A percentile compares a stretch with the other conserved stretches of the same genome.
Conservation (phyloP, 129 eudicot genomes). For the Pseudognaphalium luteoalbum region DNA sequence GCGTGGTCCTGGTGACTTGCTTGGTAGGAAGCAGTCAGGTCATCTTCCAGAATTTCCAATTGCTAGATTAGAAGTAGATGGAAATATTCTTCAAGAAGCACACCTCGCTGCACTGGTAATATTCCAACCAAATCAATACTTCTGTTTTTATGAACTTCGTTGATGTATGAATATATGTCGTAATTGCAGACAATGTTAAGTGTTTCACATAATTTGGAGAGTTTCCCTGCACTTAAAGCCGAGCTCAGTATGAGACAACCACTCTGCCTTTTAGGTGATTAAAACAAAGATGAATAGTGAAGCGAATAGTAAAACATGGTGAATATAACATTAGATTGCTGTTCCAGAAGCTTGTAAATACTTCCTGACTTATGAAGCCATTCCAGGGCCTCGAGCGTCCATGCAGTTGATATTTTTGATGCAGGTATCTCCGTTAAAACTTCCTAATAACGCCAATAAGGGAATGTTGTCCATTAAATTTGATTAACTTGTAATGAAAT, state of each 20-base stretch:
- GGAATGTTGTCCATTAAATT: background rate
- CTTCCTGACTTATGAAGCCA: background rate
- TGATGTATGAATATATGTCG: constrained; percentile 7
- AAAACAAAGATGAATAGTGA: background rate
- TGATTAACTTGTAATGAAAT: background rate
- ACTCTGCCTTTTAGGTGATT: constrained; percentile 82
- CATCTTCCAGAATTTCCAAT: constrained; percentile 96
- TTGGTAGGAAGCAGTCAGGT: constrained; percentile 96
- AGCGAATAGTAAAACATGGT: background rate
- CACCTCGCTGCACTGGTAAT: constrained; percentile 91
- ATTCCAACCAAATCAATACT: background rate
- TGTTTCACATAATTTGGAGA: constrained; percentile 70
- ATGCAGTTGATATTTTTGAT: constrained; percentile 20
- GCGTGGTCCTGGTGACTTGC: constrained; percentile 98
- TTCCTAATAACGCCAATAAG: background rate
- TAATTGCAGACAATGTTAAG: constrained; percentile 65
- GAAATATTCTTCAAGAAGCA: constrained; percentile 89
- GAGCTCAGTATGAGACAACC: constrained; percentile 99
- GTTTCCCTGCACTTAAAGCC: constrained; percentile 69
- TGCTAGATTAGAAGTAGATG: constrained; percentile 88
- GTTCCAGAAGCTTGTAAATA: constrained; percentile 30
- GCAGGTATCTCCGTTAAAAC: constrained; percentile 12
- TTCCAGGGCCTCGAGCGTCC: constrained; percentile 8
- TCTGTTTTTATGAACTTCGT: background rate
- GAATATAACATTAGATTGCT: background rate